Conservation (phyloP, 441 rosid species). For the Adansonia madagascariensis region DNA sequence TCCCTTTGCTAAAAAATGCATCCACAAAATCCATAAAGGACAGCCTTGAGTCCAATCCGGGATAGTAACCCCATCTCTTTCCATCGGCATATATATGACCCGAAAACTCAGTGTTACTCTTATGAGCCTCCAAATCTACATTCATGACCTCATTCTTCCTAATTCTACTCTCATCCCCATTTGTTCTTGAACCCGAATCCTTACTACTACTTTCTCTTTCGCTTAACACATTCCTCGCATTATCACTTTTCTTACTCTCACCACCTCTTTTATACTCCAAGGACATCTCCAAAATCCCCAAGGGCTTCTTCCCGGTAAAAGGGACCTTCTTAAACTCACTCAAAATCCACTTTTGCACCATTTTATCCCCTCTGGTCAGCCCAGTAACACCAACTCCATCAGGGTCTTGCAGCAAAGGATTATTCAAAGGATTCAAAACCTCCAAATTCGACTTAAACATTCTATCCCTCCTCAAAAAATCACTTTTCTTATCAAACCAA, state of each 20-base stretch:
- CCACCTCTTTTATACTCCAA: constrained; percentile 27
- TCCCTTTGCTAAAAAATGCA: constrained; percentile 60
- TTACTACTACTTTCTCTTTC: constrained; percentile 22
- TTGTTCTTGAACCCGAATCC: constrained; percentile 10
- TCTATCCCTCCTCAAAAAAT: constrained; percentile 79
- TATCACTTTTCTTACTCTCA: constrained; percentile 33
- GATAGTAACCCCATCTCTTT: constrained; percentile 89
- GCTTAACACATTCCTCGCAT: constrained; percentile 29
- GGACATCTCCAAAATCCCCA: constrained; percentile 42
- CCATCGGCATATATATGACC: constrained; percentile 87
- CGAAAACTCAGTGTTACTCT: constrained; percentile 42
- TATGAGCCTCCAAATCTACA: constrained; percentile 26
- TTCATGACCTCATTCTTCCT: constrained; percentile 24
- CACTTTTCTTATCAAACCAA: constrained; percentile 95
- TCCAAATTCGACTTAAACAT: constrained; percentile 87
- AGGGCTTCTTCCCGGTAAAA: constrained; percentile 60
- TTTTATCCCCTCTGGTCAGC: constrained; percentile 72
- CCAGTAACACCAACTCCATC: constrained; percentile 77
- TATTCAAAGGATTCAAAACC: constrained; percentile 73
- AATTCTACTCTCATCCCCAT: constrained; percentile 23
- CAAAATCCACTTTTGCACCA: constrained; percentile 70
- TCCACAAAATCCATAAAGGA: constrained; percentile 73
- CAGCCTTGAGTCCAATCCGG: constrained; percentile 67
- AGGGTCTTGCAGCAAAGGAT: constrained; percentile 90
- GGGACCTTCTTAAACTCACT: constrained; percentile 63